These are phyloP conservation scores for Casuarina cunninghamiana DNA, from an alignment of 306 rosid genomes.

Conservation along the genomic window DNA sequence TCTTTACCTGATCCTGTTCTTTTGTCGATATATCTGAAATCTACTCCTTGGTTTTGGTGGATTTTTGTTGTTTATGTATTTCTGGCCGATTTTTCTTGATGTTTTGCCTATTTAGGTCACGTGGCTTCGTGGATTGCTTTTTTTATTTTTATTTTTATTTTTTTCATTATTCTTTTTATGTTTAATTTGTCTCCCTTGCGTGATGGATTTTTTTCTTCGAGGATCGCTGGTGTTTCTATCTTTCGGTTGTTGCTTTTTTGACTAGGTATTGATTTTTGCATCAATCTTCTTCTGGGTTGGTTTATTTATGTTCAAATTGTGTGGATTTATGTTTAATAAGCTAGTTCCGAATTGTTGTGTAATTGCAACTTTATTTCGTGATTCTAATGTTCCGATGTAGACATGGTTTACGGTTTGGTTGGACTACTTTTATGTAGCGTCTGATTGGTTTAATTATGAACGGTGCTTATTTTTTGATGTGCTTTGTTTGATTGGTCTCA, in stretches of 20 bases:
- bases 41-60: background rate
- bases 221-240: conserved; percentile 2
- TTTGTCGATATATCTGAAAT: background rate
- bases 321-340: background rate
- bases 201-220: conserved; percentile 23
- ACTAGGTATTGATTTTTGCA: conserved; percentile 7
- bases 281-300: background rate
- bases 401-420: background rate
- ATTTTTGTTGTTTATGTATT: conserved; percentile 14
- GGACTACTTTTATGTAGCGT: background rate
- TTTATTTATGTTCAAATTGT: background rate
- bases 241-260: background rate
- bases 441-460: background rate
- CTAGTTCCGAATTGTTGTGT: background rate
- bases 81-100: conserved; percentile 25
- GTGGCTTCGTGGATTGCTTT: background rate
- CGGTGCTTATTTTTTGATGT: background rate
- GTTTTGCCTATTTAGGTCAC: background rate
- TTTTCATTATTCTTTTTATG: background rate
- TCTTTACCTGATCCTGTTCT: conserved; percentile 15
- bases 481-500: background rate
- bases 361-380: background rate
- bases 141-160: background rate
- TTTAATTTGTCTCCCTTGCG: background rate
- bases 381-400: background rate